Evolutionary conservation across 129 eudicot species (phyloP).

Genomic region (Gnaphalium uliginosum): DNA sequence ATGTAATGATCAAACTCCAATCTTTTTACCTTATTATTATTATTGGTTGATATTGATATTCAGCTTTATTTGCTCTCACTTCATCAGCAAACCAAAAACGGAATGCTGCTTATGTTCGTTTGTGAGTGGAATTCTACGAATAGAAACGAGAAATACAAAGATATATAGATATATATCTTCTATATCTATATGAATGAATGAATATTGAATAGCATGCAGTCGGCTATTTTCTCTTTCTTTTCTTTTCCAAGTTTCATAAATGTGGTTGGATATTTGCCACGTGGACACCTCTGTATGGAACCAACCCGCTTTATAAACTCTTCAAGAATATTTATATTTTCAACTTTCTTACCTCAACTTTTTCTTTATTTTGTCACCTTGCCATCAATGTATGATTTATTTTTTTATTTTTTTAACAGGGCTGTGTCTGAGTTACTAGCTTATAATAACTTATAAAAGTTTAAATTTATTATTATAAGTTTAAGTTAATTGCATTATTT

Average conservation of each 20-base stretch:
- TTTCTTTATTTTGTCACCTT: background rate
- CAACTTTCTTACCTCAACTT: no score
- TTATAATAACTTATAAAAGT: no score
- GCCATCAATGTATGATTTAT: background rate
- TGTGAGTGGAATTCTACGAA: background rate
- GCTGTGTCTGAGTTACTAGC: no score
- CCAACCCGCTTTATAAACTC: background rate
- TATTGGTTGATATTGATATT: background rate
- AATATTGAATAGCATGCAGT: background rate
- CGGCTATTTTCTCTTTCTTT: background rate
- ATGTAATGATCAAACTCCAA: background rate
- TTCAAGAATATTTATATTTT: background rate
- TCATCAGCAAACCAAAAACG: background rate
- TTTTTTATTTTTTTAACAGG: no score
- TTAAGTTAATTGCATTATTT: no score
- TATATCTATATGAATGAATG: no score
- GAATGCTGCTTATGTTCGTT: background rate
- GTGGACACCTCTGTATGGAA: slow-evolving; percentile 26
- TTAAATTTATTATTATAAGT: no score
- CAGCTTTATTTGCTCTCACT: background rate
- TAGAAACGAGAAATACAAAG: background rate
- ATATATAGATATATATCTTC: no score
- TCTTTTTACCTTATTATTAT: background rate
- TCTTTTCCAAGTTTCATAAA: background rate
- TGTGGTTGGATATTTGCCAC: slow-evolving; percentile 12